A percentile compares a stretch with the other conserved stretches of the same genome.
phyloP scores from a whole-genome alignment of 768 basidiomycete species.

The Tubosaeta brunneosetosa region DNA sequence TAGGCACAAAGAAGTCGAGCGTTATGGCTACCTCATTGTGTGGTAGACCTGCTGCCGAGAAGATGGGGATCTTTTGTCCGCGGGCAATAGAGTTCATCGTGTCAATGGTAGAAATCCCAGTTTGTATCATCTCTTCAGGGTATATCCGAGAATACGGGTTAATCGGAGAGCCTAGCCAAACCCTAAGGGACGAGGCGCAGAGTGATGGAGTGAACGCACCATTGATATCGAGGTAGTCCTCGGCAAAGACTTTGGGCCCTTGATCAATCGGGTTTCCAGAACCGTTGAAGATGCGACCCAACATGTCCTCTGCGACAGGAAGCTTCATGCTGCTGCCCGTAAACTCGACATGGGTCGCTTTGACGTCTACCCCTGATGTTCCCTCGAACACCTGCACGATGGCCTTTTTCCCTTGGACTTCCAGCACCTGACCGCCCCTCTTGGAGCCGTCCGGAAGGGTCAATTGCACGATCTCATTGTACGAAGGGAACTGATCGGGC shows the following conservation, averaged over 20 bases:
- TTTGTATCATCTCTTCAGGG: conserved; percentile 99
- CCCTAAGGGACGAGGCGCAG: conserved; percentile 9
- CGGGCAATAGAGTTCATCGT: conserved; percentile 99
- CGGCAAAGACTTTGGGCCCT: conserved; percentile 98
- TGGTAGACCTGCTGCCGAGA: conserved; percentile 96
- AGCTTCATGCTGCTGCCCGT: conserved; percentile 98
- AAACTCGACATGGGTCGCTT: conserved; percentile 95
- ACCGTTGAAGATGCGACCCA: conserved; percentile 98
- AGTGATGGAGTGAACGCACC: conserved; percentile 47
- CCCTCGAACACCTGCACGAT: conserved; percentile 99
- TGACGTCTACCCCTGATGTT: conserved; percentile 95
- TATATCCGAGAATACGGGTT: conserved; percentile 98
- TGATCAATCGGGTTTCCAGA: conserved; percentile 97
- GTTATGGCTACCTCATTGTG: conserved; percentile 80
- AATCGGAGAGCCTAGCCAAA: conserved; percentile 81
- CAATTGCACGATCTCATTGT: conserved; percentile 96
- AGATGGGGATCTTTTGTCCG: conserved; percentile 99
- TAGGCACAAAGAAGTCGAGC: conserved; percentile 20
- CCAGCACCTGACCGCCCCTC: conserved; percentile 95
- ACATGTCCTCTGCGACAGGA: conserved; percentile 97
- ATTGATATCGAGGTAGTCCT: conserved; percentile 99
- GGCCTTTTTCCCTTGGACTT: conserved; percentile 97
- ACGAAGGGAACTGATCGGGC: conserved; percentile 77
- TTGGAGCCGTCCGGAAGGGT: conserved; percentile 93
- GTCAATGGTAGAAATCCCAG: conserved; percentile 98